Conservation (phyloP, 768 basidiomycete species). For the Agrocybe chaxingu region DNA sequence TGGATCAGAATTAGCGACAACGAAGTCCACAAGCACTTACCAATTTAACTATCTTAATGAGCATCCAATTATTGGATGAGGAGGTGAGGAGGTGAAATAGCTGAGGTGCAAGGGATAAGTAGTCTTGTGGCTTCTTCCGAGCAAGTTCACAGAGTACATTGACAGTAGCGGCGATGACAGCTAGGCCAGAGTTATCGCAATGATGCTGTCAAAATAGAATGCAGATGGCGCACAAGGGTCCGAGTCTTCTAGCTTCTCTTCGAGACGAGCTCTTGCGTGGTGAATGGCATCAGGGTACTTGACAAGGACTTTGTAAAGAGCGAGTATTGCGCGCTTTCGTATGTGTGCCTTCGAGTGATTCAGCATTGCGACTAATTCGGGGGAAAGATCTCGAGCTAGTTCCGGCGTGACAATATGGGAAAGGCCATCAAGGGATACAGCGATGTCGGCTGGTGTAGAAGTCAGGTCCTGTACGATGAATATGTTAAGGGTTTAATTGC, state of each 20-base stretch:
- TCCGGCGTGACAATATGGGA: slow-evolving; percentile 83
- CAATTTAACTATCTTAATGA: slow-evolving; percentile 97
- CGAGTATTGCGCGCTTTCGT: slow-evolving; percentile 86
- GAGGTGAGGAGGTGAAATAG: slow-evolving; percentile 91
- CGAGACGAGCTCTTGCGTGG: slow-evolving; percentile 63
- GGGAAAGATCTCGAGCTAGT: slow-evolving; percentile 86
- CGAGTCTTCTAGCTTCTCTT: slow-evolving; percentile 78
- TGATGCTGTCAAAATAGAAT: background rate
- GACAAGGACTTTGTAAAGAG: slow-evolving; percentile 74
- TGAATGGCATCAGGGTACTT: slow-evolving; percentile 79
- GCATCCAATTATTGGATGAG: slow-evolving; percentile 98
- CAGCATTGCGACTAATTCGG: slow-evolving; percentile 81
- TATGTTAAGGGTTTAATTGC: slow-evolving; percentile 8
- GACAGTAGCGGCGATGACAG: slow-evolving; percentile 90
- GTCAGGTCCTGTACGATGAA: slow-evolving; percentile 64
- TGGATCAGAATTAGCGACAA: background rate
- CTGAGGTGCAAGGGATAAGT: slow-evolving; percentile 85
- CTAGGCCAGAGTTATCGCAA: slow-evolving; percentile 32
- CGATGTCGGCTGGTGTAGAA: slow-evolving; percentile 71
- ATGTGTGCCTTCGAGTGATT: slow-evolving; percentile 88
- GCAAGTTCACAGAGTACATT: slow-evolving; percentile 94
- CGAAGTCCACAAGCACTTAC: slow-evolving; percentile 35
- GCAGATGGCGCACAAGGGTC: slow-evolving; percentile 53
- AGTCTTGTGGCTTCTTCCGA: slow-evolving; percentile 73
- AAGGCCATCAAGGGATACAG: slow-evolving; percentile 77